phyloP scores from a whole-genome alignment of 2,329 filamentous ascomycete species.

The Ceratocystis variospora region DNA sequence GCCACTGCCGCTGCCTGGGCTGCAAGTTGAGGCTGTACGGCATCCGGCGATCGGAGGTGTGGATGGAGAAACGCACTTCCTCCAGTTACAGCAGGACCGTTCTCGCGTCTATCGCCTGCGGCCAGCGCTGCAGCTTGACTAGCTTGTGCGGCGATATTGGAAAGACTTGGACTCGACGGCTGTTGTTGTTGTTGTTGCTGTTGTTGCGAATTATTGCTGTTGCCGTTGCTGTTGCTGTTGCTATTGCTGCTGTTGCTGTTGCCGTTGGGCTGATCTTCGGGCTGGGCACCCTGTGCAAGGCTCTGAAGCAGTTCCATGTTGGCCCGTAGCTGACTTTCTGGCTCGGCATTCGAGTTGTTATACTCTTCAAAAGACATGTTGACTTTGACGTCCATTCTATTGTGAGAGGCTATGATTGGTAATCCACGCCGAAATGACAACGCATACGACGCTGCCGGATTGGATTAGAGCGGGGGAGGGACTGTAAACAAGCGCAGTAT shows the following conservation, averaged over 20 bases:
- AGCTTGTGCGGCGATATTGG: conserved; percentile 14
- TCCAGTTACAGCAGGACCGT: not conserved
- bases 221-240: not conserved
- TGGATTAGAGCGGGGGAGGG: not conserved
- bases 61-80: conserved; percentile 3
- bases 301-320: conserved; percentile 17
- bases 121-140: conserved; percentile 6
- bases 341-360: conserved; percentile 7
- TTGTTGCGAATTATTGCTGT: not conserved
- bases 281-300: conserved; percentile 9
- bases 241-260: not conserved
- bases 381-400: conserved; percentile 6
- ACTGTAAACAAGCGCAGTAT: not conserved
- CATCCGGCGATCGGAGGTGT: not conserved
- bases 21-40: not conserved
- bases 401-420: not conserved
- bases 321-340: conserved; percentile 13
- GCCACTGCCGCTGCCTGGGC: not conserved
- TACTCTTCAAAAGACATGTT: conserved; percentile 14
- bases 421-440: not conserved
- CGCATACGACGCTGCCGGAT: not conserved
- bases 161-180: not conserved
- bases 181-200: not conserved
- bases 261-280: not conserved
- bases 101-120: not conserved